Conservation (phyloP, 1,139 yeast species). For the Taphrina wiesneri region DNA sequence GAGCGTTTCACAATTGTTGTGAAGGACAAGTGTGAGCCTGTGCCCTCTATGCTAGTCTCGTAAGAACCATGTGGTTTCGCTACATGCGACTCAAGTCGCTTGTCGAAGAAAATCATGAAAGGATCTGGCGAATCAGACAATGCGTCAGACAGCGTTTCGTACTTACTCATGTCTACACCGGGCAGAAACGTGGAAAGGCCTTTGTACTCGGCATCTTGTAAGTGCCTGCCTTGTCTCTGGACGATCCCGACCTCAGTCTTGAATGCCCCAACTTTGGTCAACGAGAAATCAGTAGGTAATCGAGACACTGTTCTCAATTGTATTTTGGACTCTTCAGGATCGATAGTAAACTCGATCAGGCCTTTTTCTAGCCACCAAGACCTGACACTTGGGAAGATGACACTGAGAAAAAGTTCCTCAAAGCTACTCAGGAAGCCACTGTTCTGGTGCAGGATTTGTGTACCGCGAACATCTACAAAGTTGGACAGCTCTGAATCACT, state of each 20-base stretch:
- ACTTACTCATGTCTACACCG: not conserved
- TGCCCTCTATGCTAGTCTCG: not conserved
- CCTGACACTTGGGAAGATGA: not conserved
- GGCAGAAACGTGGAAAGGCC: constrained; percentile 22
- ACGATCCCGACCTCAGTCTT: constrained; percentile 21
- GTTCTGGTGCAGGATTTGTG: not conserved
- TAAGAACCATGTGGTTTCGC: not conserved
- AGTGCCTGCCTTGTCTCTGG: constrained; percentile 8
- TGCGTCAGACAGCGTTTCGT: not conserved
- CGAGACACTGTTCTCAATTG: constrained; percentile 1
- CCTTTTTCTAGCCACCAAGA: not conserved
- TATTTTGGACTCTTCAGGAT: not conserved
- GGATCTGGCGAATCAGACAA: not conserved
- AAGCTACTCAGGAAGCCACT: not conserved
- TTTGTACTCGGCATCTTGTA: constrained; percentile 25
- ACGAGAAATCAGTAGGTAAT: not conserved
- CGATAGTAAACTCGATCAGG: not conserved
- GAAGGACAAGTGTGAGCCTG: constrained; percentile 19
- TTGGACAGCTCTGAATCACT: not conserved
- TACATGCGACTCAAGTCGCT: constrained; percentile 2
- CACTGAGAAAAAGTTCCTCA: not conserved
- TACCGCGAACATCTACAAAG: not conserved
- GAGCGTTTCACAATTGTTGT: not conserved
- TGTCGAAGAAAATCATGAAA: constrained; percentile 28
- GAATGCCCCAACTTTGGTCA: not conserved